Evolutionary conservation across 148 eudicot genomes (phyloP), one percentile per base, ranked within the genome.

Genomic region (Simmondsia chinensis): DNA sequence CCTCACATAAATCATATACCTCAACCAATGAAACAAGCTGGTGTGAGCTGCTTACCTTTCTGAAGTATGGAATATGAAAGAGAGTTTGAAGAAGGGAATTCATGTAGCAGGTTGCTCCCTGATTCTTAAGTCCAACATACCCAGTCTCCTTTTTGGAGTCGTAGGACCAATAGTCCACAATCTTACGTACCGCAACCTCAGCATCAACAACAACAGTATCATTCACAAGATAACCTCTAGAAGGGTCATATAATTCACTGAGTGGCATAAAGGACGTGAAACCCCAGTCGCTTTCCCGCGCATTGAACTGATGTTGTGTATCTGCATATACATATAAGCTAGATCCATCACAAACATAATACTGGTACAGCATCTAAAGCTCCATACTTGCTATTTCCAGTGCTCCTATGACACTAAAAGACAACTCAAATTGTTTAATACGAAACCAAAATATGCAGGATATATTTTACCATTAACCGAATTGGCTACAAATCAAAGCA

Each of bases 61-160:
- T 73, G 48, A 89, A 89, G 41, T 83, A 88, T 50, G 97, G 94
- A 52, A 88, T 78, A 44, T 83, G 97, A 65, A 77, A 88, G 26
- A 77, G 75, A 31, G 94, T 83, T 60, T 88, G 97, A 37, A 88
- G 91, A 35, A 88, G 87, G 56, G 94, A 84, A 47, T 89, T 89
- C 97, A 89, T 84, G 65, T 89, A 89, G 65, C 95, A 84, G 23
- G 97, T 89, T 20, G 97, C 97, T 56, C 97, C 97, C 63, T 89
- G 97, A 60, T 89, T 89, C 76, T 89, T 89, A 11, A 89, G 73
- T 20, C 97, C 97, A 64, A 89, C 97, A 74, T 59, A 89, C 29
- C 97, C 97, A 27, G 95, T 89, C 59, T 84, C 97, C 63, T 89
- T 89, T 37, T 84, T 89, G 9, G 97, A 89, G 74, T 89, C 97